These are phyloP conservation scores for Lichenothelia convexa DNA, from an alignment of 495 filamentous ascomycete genomes.

Conservation along the genomic window DNA sequence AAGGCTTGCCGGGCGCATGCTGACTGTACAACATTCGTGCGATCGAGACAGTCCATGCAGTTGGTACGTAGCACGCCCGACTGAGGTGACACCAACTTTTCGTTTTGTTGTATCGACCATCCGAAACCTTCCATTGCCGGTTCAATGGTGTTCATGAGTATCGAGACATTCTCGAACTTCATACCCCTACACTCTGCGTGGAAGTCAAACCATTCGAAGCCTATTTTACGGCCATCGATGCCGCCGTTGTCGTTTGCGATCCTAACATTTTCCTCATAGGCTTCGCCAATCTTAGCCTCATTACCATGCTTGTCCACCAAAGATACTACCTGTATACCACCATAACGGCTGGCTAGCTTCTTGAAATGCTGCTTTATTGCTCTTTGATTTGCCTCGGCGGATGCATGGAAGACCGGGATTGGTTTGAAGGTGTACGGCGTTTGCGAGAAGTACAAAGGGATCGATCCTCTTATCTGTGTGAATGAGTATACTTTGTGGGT, in stretches of 20 bases:
- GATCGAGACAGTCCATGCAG: conserved; percentile 94
- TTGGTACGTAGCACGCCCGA: conserved; percentile 70
- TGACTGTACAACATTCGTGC: conserved; percentile 84
- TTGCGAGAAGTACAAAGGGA: conserved; percentile 86
- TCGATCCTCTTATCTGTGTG: conserved; percentile 68
- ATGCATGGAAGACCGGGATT: conserved; percentile 61
- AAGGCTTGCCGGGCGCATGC: conserved; percentile 62
- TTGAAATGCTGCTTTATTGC: conserved; percentile 70
- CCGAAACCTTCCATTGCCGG: conserved; percentile 43
- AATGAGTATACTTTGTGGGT: conserved; percentile 58
- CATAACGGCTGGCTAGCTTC: conserved; percentile 45
- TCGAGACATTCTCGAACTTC: conserved; percentile 85
- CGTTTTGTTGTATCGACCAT: conserved; percentile 27
- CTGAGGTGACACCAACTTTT: conserved; percentile 28
- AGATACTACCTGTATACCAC: conserved; percentile 57
- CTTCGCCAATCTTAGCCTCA: conserved; percentile 57
- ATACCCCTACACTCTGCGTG: conserved; percentile 79
- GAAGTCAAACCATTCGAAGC: conserved; percentile 93
- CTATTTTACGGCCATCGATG: conserved; percentile 33
- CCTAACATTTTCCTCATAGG: conserved; percentile 48
- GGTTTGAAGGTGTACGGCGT: conserved; percentile 86
- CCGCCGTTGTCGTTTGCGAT: conserved; percentile 43
- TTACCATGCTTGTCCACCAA: conserved; percentile 73
- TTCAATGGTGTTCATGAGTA: conserved; percentile 52
- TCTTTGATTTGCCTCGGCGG: conserved; percentile 49